Base-by-base conservation (phyloP, 164 flowering plant species). In the Sextonia rubra region DNA sequence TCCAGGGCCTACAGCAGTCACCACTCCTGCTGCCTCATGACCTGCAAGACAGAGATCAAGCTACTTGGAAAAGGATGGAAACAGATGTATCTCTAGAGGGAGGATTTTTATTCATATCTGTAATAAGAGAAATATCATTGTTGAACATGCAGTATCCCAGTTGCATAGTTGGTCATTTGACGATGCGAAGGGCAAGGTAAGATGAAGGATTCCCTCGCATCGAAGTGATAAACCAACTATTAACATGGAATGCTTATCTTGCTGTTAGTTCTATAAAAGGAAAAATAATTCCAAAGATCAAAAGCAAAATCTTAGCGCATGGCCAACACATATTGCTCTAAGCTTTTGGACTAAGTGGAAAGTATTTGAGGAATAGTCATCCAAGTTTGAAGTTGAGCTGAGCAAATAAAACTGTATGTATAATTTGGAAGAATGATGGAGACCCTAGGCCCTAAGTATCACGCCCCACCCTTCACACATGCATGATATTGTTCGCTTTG, bases 1-100 rank as follows among this genome's bases (percentile, higher is more conserved):
- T 74, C 97, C 98, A 75, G 96, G 91, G 30, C 96, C 98, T 48
- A 92, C 91, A 37, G 91, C 98, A 24, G 79, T 80, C 72, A 92
- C 96, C 65, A 81, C 91, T 68, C 96, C 98, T 79, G 79, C 93
- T 71, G 94, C 94, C 78, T 92, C 97, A 85, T 78, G 78, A 32
- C 97, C 95, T 92, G 82, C 71, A 64, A 65, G 22, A 49, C 26
- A 64, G 55, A 25, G 22, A 27, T 23, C 52, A 3, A 20, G 55
- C 5, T 22, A 2, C n/a, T 52, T 52, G n/a, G 58, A 18, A 52
- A 0, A 15, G 17, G 58, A 52, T 52, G n/a, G 58, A 52, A 52
- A 52, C 58, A 52, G 58, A 52, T 52, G 11, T 32, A 37, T 37
- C 44, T 5, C 44, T 37, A 37, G 44, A 37, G 44, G 44, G 8